These are phyloP conservation scores for Apiospora aurea DNA, from an alignment of 2,329 filamentous ascomycete species.

Conservation along the genomic window DNA sequence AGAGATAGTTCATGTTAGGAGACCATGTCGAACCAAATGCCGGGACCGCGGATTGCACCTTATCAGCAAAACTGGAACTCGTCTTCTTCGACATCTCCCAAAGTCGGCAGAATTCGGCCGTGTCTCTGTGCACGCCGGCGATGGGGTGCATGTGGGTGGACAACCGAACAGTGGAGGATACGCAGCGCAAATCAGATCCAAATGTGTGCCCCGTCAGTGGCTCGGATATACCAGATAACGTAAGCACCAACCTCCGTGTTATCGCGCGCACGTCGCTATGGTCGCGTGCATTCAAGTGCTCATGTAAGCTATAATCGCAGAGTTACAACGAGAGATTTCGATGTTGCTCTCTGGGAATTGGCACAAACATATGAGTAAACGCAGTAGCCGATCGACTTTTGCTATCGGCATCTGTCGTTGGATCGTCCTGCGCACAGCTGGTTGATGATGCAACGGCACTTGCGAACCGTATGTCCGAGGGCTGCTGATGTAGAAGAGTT, in stretches of 20 bases:
- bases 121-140: background rate
- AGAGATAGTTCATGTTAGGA: background rate
- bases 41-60: background rate
- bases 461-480: background rate
- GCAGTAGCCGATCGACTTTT: background rate
- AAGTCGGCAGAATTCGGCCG: background rate
- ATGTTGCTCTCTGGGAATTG: background rate
- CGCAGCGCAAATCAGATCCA: background rate
- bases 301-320: background rate
- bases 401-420: background rate
- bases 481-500: background rate
- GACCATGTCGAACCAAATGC: background rate
- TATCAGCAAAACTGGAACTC: background rate
- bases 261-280: background rate
- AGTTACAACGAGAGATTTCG: background rate
- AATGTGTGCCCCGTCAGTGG: background rate
- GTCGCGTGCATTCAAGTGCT: background rate
- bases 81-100: background rate
- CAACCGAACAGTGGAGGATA: background rate
- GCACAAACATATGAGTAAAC: background rate
- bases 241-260: background rate
- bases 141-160: background rate
- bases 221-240: background rate
- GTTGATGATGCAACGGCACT: background rate
- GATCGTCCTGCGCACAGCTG: background rate